These are phyloP conservation scores for Lenwebbia sp. DNA, from an alignment of 345 rosid genomes.

Conservation along the genomic window DNA sequence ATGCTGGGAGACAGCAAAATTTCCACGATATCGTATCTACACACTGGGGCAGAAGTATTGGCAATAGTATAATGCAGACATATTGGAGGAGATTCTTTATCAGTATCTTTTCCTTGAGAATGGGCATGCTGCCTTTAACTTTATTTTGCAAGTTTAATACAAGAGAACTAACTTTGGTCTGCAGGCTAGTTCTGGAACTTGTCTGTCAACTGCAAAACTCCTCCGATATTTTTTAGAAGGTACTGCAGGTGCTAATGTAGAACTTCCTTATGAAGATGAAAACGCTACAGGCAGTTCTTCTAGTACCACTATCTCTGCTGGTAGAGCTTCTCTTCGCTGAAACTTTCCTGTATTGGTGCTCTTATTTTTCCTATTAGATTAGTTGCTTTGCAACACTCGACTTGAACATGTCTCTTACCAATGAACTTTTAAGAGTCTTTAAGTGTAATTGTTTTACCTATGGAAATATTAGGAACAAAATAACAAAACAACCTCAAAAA, in stretches of 20 bases:
- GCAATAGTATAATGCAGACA: not conserved
- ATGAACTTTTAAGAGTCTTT: not conserved
- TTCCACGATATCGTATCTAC: not conserved
- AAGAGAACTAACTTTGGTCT: not conserved
- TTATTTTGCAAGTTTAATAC: not conserved
- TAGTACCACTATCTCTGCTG: constrained; percentile 6
- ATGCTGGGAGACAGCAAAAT: not conserved
- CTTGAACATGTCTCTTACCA: not conserved
- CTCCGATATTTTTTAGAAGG: constrained; percentile 69
- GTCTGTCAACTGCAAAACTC: constrained; percentile 39
- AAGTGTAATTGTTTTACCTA: not conserved
- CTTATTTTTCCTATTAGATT: not conserved
- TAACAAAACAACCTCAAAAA: not conserved
- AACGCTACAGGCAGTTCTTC: constrained; percentile 12
- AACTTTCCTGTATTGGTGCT: not conserved
- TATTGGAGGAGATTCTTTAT: not conserved
- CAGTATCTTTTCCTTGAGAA: not conserved
- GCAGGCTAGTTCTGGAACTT: constrained; percentile 52
- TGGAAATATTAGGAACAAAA: not conserved
- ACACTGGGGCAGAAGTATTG: not conserved
- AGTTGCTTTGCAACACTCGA: not conserved
- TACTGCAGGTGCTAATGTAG: constrained; percentile 62
- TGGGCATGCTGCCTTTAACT: not conserved
- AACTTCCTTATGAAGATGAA: constrained; percentile 30
- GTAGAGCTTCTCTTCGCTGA: not conserved